Percentiles rank a stretch among this genome's conserved stretches.
Conservation (phyloP, 306 rosid species). For the Malus orientalis region DNA sequence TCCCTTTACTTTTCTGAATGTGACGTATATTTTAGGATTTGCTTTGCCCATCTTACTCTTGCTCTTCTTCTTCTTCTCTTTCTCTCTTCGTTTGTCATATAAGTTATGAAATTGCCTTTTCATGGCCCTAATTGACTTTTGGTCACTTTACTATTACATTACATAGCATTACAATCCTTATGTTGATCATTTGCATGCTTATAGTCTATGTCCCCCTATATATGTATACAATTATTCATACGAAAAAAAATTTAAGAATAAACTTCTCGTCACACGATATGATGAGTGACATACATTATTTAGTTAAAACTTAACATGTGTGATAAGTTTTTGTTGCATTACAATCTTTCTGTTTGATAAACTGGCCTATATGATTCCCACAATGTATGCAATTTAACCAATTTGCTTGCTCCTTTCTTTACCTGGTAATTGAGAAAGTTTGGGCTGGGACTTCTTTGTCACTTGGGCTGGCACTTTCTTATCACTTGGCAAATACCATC, state of each 20-base stretch:
- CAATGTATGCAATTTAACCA: not conserved
- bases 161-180: not conserved
- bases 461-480: not conserved
- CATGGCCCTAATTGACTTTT: not conserved
- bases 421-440: not conserved
- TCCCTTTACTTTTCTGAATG: constrained; percentile 14
- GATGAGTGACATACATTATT: not conserved
- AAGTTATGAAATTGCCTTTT: constrained; percentile 10
- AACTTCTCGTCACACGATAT: not conserved
- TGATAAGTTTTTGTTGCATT: not conserved
- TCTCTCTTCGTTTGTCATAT: not conserved
- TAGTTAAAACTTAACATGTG: not conserved
- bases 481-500: not conserved
- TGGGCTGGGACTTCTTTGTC: not conserved
- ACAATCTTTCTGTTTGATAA: not conserved
- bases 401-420: not conserved
- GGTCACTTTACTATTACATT: not conserved
- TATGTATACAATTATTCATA: not conserved
- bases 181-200: not conserved
- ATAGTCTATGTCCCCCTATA: not conserved
- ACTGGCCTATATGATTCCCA: not conserved
- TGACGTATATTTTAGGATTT: constrained; percentile 17
- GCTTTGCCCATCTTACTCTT: constrained; percentile 10
- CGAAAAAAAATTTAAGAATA: not conserved
- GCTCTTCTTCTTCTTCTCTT: not conserved